Evolutionary conservation across 2,329 filamentous ascomycete species (phyloP).

Genomic region (Albifimbria verrucaria): DNA sequence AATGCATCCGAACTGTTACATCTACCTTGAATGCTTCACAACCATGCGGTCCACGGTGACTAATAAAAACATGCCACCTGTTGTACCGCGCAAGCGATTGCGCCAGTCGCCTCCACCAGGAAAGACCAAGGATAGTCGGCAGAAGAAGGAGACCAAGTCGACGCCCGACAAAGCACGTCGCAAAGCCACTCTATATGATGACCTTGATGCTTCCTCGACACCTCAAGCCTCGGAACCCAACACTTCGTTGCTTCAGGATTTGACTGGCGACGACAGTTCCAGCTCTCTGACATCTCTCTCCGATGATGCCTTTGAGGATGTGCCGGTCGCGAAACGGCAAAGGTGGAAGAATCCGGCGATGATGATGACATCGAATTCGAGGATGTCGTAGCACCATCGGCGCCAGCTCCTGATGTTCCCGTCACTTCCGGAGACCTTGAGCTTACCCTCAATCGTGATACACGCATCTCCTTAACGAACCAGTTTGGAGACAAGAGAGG

Average conservation of each 20-base stretch:
- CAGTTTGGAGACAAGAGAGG: slow-evolving; percentile 71
- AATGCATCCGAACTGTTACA: not conserved
- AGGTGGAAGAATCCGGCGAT: slow-evolving; percentile 22
- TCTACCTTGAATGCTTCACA: not conserved
- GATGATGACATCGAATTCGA: slow-evolving; percentile 54
- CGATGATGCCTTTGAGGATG: slow-evolving; percentile 52
- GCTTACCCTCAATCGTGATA: slow-evolving; percentile 62
- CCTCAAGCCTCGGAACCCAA: slow-evolving; percentile 40
- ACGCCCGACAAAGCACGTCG: slow-evolving; percentile 25
- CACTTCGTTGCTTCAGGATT: slow-evolving; percentile 38
- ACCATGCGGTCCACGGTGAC: not conserved
- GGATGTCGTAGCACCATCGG: slow-evolving; percentile 62
- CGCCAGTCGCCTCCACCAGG: slow-evolving; percentile 40
- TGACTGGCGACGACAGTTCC: slow-evolving; percentile 42
- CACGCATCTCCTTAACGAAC: slow-evolving; percentile 58
- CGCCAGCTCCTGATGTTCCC: slow-evolving; percentile 42
- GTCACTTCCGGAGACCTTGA: slow-evolving; percentile 66
- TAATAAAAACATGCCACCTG: slow-evolving; percentile 57
- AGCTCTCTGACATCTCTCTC: slow-evolving; percentile 53
- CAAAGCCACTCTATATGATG: slow-evolving; percentile 59
- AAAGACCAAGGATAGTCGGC: slow-evolving; percentile 22
- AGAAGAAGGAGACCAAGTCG: slow-evolving; percentile 14
- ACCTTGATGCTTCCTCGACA: slow-evolving; percentile 50
- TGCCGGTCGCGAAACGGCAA: slow-evolving; percentile 39
- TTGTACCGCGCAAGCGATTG: slow-evolving; percentile 64